These are phyloP conservation scores for Diaporthe amygdali DNA, from an alignment of 2,329 filamentous ascomycete genomes.

Conservation along the genomic window DNA sequence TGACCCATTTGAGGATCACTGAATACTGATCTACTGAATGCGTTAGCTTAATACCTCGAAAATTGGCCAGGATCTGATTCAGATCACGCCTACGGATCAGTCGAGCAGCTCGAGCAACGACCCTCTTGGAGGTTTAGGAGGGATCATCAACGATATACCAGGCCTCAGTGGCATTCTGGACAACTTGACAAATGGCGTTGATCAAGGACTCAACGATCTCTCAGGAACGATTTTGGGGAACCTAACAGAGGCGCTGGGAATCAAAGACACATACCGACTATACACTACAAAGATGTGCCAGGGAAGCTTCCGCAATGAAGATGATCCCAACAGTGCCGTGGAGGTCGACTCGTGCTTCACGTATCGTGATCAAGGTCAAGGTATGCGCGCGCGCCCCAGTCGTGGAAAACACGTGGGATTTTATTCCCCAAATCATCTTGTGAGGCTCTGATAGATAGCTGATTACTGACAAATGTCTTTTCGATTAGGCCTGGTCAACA, in stretches of 20 bases:
- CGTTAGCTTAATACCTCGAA: constrained; percentile 28
- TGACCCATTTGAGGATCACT: not conserved
- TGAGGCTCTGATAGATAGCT: not conserved
- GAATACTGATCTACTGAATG: not conserved
- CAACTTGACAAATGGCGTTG: constrained; percentile 27
- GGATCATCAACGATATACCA: constrained; percentile 23
- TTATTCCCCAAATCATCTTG: not conserved
- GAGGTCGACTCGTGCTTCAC: constrained; percentile 20
- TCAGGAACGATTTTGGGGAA: constrained; percentile 30
- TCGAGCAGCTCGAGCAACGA: constrained; percentile 3
- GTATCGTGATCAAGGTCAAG: constrained; percentile 20
- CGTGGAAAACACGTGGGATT: not conserved
- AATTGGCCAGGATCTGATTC: constrained; percentile 27
- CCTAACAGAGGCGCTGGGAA: constrained; percentile 27
- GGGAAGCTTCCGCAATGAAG: constrained; percentile 20
- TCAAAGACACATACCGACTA: constrained; percentile 30
- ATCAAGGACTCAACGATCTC: constrained; percentile 28
- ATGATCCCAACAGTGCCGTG: constrained; percentile 20
- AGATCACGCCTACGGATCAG: constrained; percentile 21
- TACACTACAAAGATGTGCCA: constrained; percentile 31
- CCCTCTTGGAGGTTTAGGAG: constrained; percentile 2
- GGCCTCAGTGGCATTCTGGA: constrained; percentile 26
- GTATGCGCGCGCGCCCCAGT: not conserved
- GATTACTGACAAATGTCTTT: not conserved
- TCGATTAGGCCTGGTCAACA: constrained; percentile 27